Evolutionary conservation across 225 moss, liverwort and hornwort genomes (phyloP).

Genomic region (Ulota crispa): DNA sequence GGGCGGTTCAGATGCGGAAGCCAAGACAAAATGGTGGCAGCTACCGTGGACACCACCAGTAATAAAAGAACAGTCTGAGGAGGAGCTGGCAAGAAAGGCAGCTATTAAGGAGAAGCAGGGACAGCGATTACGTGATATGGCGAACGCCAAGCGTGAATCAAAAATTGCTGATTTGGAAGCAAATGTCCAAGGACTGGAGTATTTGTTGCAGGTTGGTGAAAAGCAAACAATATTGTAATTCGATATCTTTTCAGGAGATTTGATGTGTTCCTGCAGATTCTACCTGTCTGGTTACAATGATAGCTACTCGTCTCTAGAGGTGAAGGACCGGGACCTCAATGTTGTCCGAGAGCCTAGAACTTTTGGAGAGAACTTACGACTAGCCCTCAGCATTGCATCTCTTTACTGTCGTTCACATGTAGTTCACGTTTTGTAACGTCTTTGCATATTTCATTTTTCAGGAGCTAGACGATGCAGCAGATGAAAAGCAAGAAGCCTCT

Average conservation of each 20-base stretch:
- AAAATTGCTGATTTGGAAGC: conserved; percentile 91
- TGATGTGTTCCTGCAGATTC: neutral
- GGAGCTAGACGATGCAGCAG: conserved; percentile 73
- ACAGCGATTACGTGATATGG: conserved; percentile 94
- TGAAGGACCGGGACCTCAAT: neutral
- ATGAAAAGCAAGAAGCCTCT: conserved; percentile 69
- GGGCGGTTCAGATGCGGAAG: conserved; percentile 64
- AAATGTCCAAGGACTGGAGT: conserved; percentile 78
- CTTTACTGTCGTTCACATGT: neutral
- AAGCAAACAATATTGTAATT: neutral
- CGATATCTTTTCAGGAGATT: neutral
- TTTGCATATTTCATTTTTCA: conserved; percentile 34
- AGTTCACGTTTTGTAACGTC: neutral
- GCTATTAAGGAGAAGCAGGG: conserved; percentile 93
- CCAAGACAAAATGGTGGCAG: conserved; percentile 81
- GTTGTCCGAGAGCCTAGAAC: conserved; percentile 4
- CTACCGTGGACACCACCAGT: conserved; percentile 84
- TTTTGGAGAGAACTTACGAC: neutral
- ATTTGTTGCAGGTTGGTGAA: conserved; percentile 62
- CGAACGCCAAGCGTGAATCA: conserved; percentile 87
- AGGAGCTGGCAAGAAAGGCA: conserved; percentile 93
- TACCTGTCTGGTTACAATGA: conserved; percentile 2
- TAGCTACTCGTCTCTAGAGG: neutral
- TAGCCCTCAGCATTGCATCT: neutral
- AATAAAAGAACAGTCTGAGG: conserved; percentile 89